These are phyloP conservation scores for Sarocladium brachiariae DNA, from an alignment of 2,329 filamentous ascomycete species.

Conservation along the genomic window DNA sequence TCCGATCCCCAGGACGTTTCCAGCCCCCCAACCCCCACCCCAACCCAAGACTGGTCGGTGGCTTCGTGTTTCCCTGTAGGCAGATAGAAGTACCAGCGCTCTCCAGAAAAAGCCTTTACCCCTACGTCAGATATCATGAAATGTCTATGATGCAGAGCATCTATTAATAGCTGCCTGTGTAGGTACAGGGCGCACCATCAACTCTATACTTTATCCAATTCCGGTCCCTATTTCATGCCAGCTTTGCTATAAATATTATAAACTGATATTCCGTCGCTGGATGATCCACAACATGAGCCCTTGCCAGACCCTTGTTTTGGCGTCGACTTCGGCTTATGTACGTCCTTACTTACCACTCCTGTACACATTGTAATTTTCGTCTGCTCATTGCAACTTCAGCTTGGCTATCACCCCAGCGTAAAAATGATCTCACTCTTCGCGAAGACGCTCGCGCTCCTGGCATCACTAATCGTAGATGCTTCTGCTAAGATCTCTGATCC, in stretches of 20 bases:
- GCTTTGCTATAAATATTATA: too few species aligned
- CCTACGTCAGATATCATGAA: too few species aligned
- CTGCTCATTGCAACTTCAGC: background rate
- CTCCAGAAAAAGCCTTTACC: too few species aligned
- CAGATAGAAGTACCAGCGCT: too few species aligned
- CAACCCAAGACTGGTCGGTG: background rate
- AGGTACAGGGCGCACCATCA: too few species aligned
- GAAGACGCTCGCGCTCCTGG: constrained; percentile 20
- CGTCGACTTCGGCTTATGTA: background rate
- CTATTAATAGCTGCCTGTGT: too few species aligned
- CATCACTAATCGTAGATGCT: constrained; percentile 19
- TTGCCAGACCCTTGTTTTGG: background rate
- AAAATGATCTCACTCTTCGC: constrained; percentile 21
- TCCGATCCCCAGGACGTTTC: background rate
- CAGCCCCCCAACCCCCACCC: background rate
- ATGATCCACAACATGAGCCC: background rate
- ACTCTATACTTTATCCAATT: too few species aligned
- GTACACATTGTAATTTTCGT: background rate
- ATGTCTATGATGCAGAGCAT: too few species aligned
- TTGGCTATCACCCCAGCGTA: background rate
- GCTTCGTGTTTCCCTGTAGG: background rate
- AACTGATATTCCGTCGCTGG: background rate
- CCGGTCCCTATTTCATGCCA: too few species aligned
- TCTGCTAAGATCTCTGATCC: background rate
- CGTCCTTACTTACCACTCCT: background rate